Conservation (phyloP, 228 moss, liverwort and hornwort species). For the Sphagnum fallax region DNA sequence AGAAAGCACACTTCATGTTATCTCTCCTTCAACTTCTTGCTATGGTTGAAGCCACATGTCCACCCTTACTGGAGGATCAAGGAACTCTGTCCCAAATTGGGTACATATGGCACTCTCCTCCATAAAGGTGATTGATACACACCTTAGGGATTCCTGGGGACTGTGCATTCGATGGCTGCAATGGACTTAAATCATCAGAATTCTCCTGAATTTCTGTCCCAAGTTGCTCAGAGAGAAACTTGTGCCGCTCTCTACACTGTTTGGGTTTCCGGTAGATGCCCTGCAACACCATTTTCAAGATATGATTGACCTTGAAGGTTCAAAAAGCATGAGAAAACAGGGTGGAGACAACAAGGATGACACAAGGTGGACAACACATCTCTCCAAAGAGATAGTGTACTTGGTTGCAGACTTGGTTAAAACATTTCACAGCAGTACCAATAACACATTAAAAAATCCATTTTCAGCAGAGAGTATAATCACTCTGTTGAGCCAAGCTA, state of each 20-base stretch:
- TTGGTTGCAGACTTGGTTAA: neutral
- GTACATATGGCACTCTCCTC: neutral
- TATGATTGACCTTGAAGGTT: neutral
- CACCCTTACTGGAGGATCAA: neutral
- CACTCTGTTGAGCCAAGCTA: too few species aligned
- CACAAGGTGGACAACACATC: neutral
- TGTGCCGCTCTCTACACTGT: conserved; percentile 77
- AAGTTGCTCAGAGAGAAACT: conserved; percentile 47
- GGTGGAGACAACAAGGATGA: neutral
- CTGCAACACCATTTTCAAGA: conserved; percentile 15
- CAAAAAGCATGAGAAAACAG: neutral
- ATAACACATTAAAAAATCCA: neutral
- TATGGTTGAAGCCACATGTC: neutral
- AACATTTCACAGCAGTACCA: neutral
- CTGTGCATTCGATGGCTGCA: conserved; percentile 23
- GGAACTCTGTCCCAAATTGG: neutral
- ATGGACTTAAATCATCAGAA: conserved; percentile 53
- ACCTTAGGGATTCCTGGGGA: conserved; percentile 10
- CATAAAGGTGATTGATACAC: neutral
- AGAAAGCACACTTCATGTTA: neutral
- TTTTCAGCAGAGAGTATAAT: too few species aligned
- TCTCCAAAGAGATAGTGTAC: neutral
- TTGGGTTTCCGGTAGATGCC: conserved; percentile 72
- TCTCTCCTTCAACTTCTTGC: too few species aligned
- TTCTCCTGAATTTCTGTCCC: conserved; percentile 57